phyloP scores from a whole-genome alignment of 2,329 filamentous ascomycete species.

The Monilinia laxa region DNA sequence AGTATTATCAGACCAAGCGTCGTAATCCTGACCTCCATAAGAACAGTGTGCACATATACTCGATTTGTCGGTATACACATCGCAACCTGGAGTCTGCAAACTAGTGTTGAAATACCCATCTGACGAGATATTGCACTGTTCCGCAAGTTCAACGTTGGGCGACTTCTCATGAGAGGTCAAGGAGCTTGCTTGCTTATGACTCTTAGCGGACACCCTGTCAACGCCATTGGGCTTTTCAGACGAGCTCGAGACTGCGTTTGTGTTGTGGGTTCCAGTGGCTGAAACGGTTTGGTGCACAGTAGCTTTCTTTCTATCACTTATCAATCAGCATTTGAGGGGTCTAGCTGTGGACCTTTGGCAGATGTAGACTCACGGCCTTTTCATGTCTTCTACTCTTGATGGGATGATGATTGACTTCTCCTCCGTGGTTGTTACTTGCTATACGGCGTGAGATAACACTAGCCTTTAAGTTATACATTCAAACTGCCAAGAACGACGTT shows the following conservation, averaged over 20 bases:
- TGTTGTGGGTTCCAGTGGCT: not conserved
- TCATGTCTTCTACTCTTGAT: not conserved
- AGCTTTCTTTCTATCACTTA: not conserved
- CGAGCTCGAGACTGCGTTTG: not conserved
- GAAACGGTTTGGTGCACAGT: not conserved
- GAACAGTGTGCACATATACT: not conserved
- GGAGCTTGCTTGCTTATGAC: not conserved
- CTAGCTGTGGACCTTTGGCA: not conserved
- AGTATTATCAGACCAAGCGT: conserved; percentile 7
- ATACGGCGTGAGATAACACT: not conserved
- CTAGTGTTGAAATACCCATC: not conserved
- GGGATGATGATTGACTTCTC: not conserved
- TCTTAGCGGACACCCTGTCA: not conserved
- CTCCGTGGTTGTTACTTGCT: not conserved
- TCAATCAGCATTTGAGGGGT: not conserved
- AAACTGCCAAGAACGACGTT: not conserved
- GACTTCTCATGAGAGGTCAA: not conserved
- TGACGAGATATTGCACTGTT: not conserved
- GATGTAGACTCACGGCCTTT: not conserved
- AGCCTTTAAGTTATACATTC: not conserved
- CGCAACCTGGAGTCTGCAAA: not conserved
- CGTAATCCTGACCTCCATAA: not conserved
- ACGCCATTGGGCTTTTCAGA: not conserved
- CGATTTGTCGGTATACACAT: not conserved
- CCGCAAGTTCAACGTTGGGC: not conserved